Base-by-base conservation (phyloP, 2,329 filamentous ascomycete genomes). In the Trichoderma koningii region DNA sequence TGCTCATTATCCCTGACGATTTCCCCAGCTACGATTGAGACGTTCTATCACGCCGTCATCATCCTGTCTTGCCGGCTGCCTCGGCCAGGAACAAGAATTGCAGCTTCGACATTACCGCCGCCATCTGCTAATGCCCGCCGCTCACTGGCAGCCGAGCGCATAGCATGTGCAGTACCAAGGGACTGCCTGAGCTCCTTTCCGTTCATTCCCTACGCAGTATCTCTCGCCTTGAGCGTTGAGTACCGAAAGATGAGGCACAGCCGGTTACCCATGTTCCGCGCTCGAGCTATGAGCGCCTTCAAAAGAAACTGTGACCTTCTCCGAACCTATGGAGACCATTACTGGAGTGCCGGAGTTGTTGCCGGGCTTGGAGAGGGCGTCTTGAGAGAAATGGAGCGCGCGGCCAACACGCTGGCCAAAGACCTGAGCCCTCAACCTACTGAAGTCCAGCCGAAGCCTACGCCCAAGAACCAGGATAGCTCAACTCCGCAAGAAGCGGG, bases 231-330 rank as follows among this genome's bases (percentile, higher is more conserved):
- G 1, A 87, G 84, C 53, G 84, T 88, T 1, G 83, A 84, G 14
- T 89, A 88, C 68, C 81, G 85, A 51, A 87, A 88, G 70, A 86
- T 88, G 85, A 80, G 86, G 1, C 83, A 87, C 68, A 86, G 84
- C 64, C 81, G 81, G 14, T 75, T 87, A 0, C 82, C 85, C 1
- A 83, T 87, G 79, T 87, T 86, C 66, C 81, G 85, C 4, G 78
- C 79, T 0, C 77, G 86, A n/a, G 82, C 84, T 5, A 82, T 83
- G 68, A 78, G 77, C 15, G 77, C 82, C 0, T 88, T 89, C 70
- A 79, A 80, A 57, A 80, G 79, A 51, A 83, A 85, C 47, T 85
- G 84, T 12, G 77, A 81, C 2, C 77, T 85, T 41, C 75, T 89
- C 5, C 78, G 81, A 23, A 76, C 79, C 15, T 80, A 86, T 63